Evolutionary conservation across 192 early-diverging fungal genomes (phyloP), one percentile per base, ranked within the genome.

Genomic region (Coemansia sp.): DNA sequence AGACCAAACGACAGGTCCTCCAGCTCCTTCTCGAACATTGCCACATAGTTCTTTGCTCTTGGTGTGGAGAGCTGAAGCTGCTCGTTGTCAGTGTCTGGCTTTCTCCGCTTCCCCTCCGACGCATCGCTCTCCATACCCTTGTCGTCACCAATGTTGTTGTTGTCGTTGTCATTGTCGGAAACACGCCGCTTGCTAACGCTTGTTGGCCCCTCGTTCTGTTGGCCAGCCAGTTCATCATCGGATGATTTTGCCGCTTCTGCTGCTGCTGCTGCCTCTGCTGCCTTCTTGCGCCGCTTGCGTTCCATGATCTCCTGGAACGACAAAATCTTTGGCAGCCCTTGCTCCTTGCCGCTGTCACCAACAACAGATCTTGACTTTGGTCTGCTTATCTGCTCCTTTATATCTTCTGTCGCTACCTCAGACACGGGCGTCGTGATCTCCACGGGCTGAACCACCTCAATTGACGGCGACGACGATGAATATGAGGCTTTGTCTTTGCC

Each of bases 291-390:
- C 5, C 75, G 65, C 62, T 77, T 77, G 45, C 66, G 61, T 37
- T 67, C 75, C 56, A 77, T 77, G 69, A 77, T 77, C 41, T 77
- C 69, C 55, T 71, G 66, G 56, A 77, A 77, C 41, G 75, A 72
- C 18, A 70, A 56, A 3, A 77, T 62, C 39, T 72, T 71, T 10
- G 74, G 74, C 60, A 76, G 19, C n/a, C 36, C 54, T 36, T 22
- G 15, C 46, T 56, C 67, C 18, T 40, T 61, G 40, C 10, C 5
- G 16, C 19, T 42, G 39, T 15, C 43, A n/a, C 54, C 36, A 16
- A 58, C 46, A 32, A 21, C 47, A 12, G 66, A 9, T 43, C 26
- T 52, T 5, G 63, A 9, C 39, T n/a, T 41, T 52, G 63, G 39
- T 40, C 40, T 59, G 57, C 36, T 15, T 6, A 15, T 19, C 36